Evolutionary conservation across 305 asterid species (phyloP), one percentile per base, ranked within the genome.

Genomic region (Coffea humblotiana): DNA sequence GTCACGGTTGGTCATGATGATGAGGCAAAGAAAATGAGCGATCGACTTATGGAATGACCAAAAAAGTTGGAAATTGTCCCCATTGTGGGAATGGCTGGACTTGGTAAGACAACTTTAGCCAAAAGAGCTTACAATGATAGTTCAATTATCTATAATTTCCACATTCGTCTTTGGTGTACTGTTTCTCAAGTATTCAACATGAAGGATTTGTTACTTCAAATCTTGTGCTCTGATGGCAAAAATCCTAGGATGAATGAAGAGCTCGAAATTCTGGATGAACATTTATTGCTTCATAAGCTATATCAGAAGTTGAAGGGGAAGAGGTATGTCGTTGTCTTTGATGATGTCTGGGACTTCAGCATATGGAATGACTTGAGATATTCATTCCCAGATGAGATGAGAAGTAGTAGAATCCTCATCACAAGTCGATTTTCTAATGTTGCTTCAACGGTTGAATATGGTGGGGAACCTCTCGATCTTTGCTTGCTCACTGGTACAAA

Each of bases 341-440:
- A 40, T 40, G 43, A 40, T 40, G 43, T 40, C 43, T 40, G 43
- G 43, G 43, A 40, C 43, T 0, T 49, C 2, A 4, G 61, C 40
- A 80, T 61, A 2, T 84, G 87, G 85, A 67, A 61, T 40, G 40
- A 40, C 51, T 48, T 84, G 27, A 2, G 32, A 74, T 29, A 25
- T 14, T 69, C 54, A 72, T 71, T 78, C 43, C 76, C 76, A 6
- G 52, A 78, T 63, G 76, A 23, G 25, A 1, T 19, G 2, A 78
- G 78, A 2, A 56, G 77, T 23, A 81, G 87, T 71, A 79, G 83
- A 52, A 21, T 84, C 40, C 40, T 84, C 47, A 43, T 81, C 13
- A 84, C 87, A 0, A 84, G 75, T 29, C 84, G 84, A 29, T 52
- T 66, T 19, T n/a, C 25, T 32, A 21, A 68, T 16, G 49, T 84